These are phyloP conservation scores for Hibiscus tridactylites DNA, from an alignment of 345 rosid genomes.

Conservation along the genomic window DNA sequence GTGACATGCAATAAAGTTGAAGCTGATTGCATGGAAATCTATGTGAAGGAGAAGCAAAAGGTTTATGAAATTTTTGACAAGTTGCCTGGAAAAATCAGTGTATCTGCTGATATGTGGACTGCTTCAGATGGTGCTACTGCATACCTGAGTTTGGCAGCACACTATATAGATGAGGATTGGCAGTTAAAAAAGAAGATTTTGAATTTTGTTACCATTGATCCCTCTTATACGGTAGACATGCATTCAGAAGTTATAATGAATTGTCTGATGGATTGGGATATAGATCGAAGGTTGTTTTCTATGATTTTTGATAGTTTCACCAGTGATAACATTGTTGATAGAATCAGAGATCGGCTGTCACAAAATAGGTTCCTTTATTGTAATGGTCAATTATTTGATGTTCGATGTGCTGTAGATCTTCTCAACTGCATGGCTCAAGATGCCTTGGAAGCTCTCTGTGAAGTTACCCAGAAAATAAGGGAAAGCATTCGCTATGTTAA, in stretches of 20 bases:
- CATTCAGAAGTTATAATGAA: slow-evolving; percentile 53
- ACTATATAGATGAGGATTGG: slow-evolving; percentile 67
- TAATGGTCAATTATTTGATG: slow-evolving; percentile 58
- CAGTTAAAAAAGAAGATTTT: slow-evolving; percentile 48
- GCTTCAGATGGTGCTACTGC: slow-evolving; percentile 33
- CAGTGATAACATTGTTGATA: slow-evolving; percentile 35
- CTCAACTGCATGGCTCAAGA: slow-evolving; percentile 53
- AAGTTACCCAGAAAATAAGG: slow-evolving; percentile 40
- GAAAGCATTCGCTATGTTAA: slow-evolving; percentile 39
- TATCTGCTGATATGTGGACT: slow-evolving; percentile 51
- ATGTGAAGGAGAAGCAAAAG: slow-evolving; percentile 56
- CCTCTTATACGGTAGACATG: slow-evolving; percentile 49
- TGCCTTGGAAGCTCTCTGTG: slow-evolving; percentile 39
- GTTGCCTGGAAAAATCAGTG: slow-evolving; percentile 65
- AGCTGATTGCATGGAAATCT: slow-evolving; percentile 72
- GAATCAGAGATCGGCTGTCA: slow-evolving; percentile 56
- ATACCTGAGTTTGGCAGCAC: slow-evolving; percentile 52
- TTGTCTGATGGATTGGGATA: slow-evolving; percentile 82
- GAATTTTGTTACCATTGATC: slow-evolving; percentile 44
- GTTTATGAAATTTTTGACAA: slow-evolving; percentile 57
- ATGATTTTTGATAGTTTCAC: slow-evolving; percentile 47
- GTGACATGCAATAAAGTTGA: slow-evolving; percentile 46
- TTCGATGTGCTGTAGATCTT: slow-evolving; percentile 50
- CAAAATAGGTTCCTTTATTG: slow-evolving; percentile 65
- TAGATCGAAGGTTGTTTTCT: slow-evolving; percentile 64